Base-by-base conservation (phyloP, 768 basidiomycete genomes). In the Boletus insuetus region DNA sequence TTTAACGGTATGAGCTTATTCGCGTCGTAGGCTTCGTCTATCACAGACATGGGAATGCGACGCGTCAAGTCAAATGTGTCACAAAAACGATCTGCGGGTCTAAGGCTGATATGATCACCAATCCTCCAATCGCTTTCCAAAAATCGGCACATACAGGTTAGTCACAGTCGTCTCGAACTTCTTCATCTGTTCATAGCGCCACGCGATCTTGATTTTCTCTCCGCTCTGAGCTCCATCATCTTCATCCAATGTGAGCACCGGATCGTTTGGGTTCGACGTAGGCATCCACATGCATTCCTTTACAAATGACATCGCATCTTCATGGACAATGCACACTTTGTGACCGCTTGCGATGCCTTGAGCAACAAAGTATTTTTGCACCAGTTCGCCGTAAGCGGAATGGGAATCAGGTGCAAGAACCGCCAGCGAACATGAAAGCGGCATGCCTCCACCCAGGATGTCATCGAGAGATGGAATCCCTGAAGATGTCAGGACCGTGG, bases 391-490 rank as follows among this genome's bases (percentile, higher is more conserved):
- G 72, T 96, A 97, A 12, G 87, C 82, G 5, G 93, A 89, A 61
- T 96, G 91, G 5, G 77, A 71, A 73, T 98, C 96, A 0, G 94
- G 89, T n/a, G 91, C 86, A 40, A 89, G 79, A 32, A 91, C 73
- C 29, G 87, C 77, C 49, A 91, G 72, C 14, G 82, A 82, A 57
- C 87, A 88, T 3, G 89, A 87, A 52, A 95, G 79, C 13, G 96
- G 94, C 35, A 97, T 70, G 17, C 94, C 94, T 29, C 93, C 94
- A 51, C 94, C 94, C 38, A 98, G 83, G 57, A 98, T 83, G 68
- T 98, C 97, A 71, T 99, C 97, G 20, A 99, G 78, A 13, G 94
- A 94, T 26, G 93, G 86, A 10, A 98, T 84, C 3, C 97, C 97
- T 6, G 91, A 91, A 2, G 95, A 95, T 8, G 82, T 84, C 56